Evolutionary conservation across 2,329 filamentous ascomycete species (phyloP).

Genomic region (Microthyrium microscopicum): DNA sequence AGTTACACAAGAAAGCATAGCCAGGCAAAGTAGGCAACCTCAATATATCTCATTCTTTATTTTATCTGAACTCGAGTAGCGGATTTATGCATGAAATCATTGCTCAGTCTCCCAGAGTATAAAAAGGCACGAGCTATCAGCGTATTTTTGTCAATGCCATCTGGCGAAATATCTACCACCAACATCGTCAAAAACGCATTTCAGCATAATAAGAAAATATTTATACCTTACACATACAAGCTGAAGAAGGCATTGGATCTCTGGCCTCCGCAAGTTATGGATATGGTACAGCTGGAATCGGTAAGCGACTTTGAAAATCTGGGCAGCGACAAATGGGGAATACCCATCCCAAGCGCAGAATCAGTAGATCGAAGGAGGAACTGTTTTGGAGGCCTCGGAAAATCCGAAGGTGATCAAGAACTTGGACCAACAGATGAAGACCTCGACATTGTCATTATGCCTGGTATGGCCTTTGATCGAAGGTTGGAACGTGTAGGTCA

Average conservation of each 20-base stretch:
- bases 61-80: not conserved
- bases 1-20: slow-evolving; percentile 45
- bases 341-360: slow-evolving; percentile 60
- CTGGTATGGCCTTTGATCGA: slow-evolving; percentile 80
- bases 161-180: slow-evolving; percentile 70
- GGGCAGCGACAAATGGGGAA: slow-evolving; percentile 74
- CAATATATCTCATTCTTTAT: slow-evolving; percentile 7
- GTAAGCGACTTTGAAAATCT: slow-evolving; percentile 64
- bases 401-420: slow-evolving; percentile 14
- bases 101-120: slow-evolving; percentile 59
- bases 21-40: slow-evolving; percentile 49
- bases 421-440: slow-evolving; percentile 19
- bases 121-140: slow-evolving; percentile 57
- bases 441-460: slow-evolving; percentile 78
- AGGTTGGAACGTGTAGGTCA: slow-evolving; percentile 67
- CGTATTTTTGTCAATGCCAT: slow-evolving; percentile 86
- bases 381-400: slow-evolving; percentile 50
- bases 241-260: slow-evolving; percentile 1
- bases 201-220: slow-evolving; percentile 62
- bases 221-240: slow-evolving; percentile 69
- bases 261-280: slow-evolving; percentile 52
- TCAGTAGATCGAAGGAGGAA: slow-evolving; percentile 53
- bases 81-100: not conserved
- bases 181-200: slow-evolving; percentile 71
- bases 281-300: slow-evolving; percentile 71